phyloP scores from a whole-genome alignment of 2,329 filamentous ascomycete genomes.

The Alternaria sp. region DNA sequence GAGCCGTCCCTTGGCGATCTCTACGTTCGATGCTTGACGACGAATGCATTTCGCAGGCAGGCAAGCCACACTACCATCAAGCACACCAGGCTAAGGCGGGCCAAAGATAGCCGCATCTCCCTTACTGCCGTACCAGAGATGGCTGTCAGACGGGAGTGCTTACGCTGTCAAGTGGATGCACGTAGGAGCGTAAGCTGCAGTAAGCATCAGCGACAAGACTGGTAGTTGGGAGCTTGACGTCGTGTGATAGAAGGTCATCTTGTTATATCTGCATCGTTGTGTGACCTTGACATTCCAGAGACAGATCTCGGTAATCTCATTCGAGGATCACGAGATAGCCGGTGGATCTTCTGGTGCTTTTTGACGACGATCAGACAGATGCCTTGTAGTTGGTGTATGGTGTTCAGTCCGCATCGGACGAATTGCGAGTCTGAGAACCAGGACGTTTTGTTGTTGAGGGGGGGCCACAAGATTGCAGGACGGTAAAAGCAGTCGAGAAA shows the following conservation, averaged over 20 bases:
- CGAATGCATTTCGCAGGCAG: neutral
- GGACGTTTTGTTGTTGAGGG: slow-evolving; percentile 2
- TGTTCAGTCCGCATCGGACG: slow-evolving; percentile 3
- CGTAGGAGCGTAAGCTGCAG: slow-evolving; percentile 34
- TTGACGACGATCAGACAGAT: neutral
- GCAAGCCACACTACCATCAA: slow-evolving; percentile 14
- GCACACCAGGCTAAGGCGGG: slow-evolving; percentile 21
- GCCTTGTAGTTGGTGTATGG: neutral
- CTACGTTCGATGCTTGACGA: neutral
- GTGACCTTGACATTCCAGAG: neutral
- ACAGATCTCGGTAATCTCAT: slow-evolving; percentile 1
- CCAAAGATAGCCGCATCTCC: slow-evolving; percentile 2
- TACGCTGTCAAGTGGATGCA: slow-evolving; percentile 17
- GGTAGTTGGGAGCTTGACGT: slow-evolving; percentile 20
- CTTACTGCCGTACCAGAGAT: slow-evolving; percentile 10
- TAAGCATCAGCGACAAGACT: slow-evolving; percentile 30
- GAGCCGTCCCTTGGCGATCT: slow-evolving; percentile 12
- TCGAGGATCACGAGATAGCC: slow-evolving; percentile 1
- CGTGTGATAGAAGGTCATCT: neutral
- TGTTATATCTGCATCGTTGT: neutral
- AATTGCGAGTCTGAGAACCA: neutral
- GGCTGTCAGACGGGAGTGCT: slow-evolving; percentile 28
- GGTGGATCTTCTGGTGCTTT: neutral
- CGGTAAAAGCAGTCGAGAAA: slow-evolving; percentile 6
- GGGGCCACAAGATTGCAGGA: slow-evolving; percentile 10